Conservation (phyloP, 208 protist species). For the Leishmania martiniquensis region DNA sequence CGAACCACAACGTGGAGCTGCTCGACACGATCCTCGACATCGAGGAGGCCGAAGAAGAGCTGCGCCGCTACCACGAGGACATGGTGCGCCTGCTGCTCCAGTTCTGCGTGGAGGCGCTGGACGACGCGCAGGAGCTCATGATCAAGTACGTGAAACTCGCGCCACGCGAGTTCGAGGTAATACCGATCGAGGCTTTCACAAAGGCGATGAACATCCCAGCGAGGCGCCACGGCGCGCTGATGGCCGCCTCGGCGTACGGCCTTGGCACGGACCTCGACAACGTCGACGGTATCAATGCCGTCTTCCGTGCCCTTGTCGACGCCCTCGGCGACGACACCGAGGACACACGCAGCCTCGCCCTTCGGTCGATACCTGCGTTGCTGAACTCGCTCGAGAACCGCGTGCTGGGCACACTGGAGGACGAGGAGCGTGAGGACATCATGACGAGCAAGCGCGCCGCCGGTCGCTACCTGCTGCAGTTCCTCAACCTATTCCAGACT, state of each 20-base stretch:
- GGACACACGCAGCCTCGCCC: constrained; percentile 44
- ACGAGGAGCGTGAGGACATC: constrained; percentile 78
- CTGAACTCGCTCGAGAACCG: constrained; percentile 70
- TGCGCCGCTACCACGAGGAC: constrained; percentile 63
- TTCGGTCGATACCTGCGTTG: constrained; percentile 63
- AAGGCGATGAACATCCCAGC: constrained; percentile 65
- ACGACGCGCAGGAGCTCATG: constrained; percentile 60
- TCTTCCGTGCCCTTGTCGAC: constrained; percentile 72
- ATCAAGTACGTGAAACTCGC: constrained; percentile 65
- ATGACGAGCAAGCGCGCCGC: constrained; percentile 80
- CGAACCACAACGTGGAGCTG: constrained; percentile 70
- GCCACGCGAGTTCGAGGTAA: constrained; percentile 48
- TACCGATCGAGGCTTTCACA: constrained; percentile 66
- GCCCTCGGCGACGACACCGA: constrained; percentile 70
- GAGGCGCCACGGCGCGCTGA: constrained; percentile 69
- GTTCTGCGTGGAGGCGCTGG: constrained; percentile 66
- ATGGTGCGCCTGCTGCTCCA: constrained; percentile 63
- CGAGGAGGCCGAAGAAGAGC: constrained; percentile 77
- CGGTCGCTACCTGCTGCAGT: constrained; percentile 86
- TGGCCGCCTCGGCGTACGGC: constrained; percentile 72
- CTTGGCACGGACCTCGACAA: constrained; percentile 67
- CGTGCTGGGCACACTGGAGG: constrained; percentile 60
- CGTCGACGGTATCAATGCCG: constrained; percentile 65
- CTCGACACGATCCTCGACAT: constrained; percentile 82
- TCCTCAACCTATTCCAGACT: constrained; percentile 69